Percentiles rank a stretch among this genome's conserved stretches.
Conservation (phyloP, 352 stramenopile species). For the Pythium rishiriense region DNA sequence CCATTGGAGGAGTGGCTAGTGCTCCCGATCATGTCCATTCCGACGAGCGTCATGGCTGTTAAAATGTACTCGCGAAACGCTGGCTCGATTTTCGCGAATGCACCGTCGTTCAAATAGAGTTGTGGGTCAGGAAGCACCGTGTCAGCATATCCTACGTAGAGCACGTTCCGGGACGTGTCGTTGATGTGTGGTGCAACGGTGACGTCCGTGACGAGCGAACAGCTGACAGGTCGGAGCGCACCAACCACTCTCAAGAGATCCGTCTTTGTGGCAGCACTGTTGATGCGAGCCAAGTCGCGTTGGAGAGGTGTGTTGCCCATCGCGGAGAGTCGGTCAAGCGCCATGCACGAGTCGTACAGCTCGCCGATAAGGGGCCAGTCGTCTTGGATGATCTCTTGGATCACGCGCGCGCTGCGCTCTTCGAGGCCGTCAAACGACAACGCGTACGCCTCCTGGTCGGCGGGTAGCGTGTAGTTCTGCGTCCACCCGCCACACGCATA, state of each 20-base stretch:
- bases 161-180: conserved; percentile 45
- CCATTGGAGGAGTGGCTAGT: conserved; percentile 2
- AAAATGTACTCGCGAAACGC: conserved; percentile 40
- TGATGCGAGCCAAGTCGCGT: background rate
- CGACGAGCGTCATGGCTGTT: conserved; percentile 39
- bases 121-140: conserved; percentile 79
- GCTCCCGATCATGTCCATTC: conserved; percentile 16
- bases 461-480: conserved; percentile 33
- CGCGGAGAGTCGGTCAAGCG: conserved; percentile 41
- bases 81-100: conserved; percentile 33
- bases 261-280: conserved; percentile 20
- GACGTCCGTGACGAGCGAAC: conserved; percentile 63
- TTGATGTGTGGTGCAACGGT: conserved; percentile 1
- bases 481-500: conserved; percentile 47
- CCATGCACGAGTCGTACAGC: conserved; percentile 62
- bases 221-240: conserved; percentile 24
- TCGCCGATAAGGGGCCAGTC: conserved; percentile 60
- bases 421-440: conserved; percentile 37
- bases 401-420: conserved; percentile 50
- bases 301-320: conserved; percentile 40
- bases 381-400: conserved; percentile 59
- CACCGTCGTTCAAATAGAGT: conserved; percentile 64
- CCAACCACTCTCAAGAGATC: conserved; percentile 46
- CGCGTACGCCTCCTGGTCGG: background rate
- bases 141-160: conserved; percentile 71